Conservation (phyloP, 106 monocot genomes). For the Dactylorhiza incarnata region DNA sequence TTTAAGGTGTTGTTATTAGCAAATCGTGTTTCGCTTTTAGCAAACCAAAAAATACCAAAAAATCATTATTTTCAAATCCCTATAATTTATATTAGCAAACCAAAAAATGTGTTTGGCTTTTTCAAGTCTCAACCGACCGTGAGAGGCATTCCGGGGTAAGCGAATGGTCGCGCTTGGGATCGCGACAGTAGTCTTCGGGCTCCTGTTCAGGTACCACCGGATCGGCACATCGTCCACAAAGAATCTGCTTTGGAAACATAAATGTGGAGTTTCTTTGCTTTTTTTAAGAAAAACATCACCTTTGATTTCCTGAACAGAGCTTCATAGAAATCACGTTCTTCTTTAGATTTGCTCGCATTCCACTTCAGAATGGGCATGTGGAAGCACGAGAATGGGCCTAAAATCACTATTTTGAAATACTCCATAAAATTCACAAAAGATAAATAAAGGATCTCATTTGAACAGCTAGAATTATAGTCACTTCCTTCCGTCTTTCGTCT, state of each 20-base stretch:
- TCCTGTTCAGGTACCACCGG: too few species aligned
- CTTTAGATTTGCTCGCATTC: slow-evolving; percentile 71
- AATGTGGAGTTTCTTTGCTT: neutral
- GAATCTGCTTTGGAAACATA: neutral
- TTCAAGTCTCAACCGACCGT: too few species aligned
- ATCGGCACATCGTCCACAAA: too few species aligned
- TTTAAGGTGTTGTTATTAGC: too few species aligned
- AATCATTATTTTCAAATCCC: too few species aligned
- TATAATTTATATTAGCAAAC: too few species aligned
- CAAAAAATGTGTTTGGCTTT: too few species aligned
- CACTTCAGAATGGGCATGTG: slow-evolving; percentile 44
- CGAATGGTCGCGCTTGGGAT: too few species aligned
- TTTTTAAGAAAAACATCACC: slow-evolving; percentile 12
- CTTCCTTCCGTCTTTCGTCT: slow-evolving; percentile 82
- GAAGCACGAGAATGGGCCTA: slow-evolving; percentile 88
- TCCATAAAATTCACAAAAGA: neutral
- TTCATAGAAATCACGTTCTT: slow-evolving; percentile 73
- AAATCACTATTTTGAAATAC: slow-evolving; percentile 5
- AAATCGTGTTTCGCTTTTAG: too few species aligned
- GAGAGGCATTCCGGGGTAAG: too few species aligned
- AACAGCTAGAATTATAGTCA: slow-evolving; percentile 6
- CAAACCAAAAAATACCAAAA: too few species aligned
- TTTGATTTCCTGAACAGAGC: slow-evolving; percentile 75
- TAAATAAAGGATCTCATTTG: neutral
- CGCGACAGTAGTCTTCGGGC: too few species aligned